Evolutionary conservation across 2,329 filamentous ascomycete genomes (phyloP), one percentile per base, ranked within the genome.

Genomic region (Fonsecaea monophora): DNA sequence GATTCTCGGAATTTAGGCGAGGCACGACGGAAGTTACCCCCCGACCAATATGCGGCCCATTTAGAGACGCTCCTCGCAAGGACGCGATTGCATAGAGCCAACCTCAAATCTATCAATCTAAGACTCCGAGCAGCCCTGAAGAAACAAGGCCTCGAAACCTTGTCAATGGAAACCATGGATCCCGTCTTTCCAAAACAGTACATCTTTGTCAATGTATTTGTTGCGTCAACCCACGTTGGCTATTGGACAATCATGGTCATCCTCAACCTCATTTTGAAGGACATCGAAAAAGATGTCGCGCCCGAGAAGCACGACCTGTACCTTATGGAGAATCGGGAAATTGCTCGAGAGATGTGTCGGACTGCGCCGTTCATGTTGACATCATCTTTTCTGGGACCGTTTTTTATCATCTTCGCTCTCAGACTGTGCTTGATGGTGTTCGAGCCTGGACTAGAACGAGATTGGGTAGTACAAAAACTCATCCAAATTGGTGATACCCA

Each of bases 361-460:
- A 68, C 57, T 25, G 60, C 63, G 7, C 54, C 64, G 3, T 72
- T 58, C 64, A 74, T 74, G 72, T 48, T 73, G 56, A 72, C 62
- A 12, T 74, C 71, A 4, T 73, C 70, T 3, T 74, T 74, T 53
- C 66, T 71, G 2, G 72, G 72, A 13, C 72, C 72, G 3, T 74
- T 73, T 55, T 72, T 70, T 62, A 60, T 70, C 58, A 72, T 68
- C 32, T 74, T 73, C 55, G 72, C 66, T 48, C 57, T 74, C 12
- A 64, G 72, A 38, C 53, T 72, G 0, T 70, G 68, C 54, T 58
- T 73, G 55, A 48, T 69, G 42, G 65, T 70, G 9, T 69, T 73
- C 42, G 69, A 72, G 48, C 67, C 66, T 6, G 67, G 66, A 6
- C 37, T 35, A 12, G 68, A 73, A 53, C 62, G 67, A 32, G 64